phyloP scores from a whole-genome alignment of 129 eudicot genomes.

The Lonicera japonica region DNA sequence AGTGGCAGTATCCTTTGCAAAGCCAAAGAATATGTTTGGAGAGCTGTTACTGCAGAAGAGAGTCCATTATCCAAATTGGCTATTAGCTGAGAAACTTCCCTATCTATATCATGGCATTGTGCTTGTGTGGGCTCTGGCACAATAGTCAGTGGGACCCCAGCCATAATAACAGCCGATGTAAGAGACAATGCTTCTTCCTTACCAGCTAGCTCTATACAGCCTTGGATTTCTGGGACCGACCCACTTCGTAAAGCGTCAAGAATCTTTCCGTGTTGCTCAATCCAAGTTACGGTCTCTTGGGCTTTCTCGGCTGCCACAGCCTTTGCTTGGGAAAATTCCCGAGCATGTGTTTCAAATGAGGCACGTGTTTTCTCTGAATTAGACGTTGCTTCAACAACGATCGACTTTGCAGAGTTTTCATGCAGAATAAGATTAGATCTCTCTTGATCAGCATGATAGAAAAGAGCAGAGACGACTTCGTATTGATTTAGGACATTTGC shows the following conservation, averaged over 20 bases:
- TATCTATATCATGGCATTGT: constrained; percentile 86
- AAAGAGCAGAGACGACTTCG: constrained; percentile 61
- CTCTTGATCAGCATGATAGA: constrained; percentile 72
- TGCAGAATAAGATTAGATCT: constrained; percentile 58
- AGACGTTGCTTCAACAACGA: constrained; percentile 67
- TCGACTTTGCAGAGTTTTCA: constrained; percentile 82
- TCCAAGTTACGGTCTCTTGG: constrained; percentile 75
- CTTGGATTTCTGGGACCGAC: constrained; percentile 57
- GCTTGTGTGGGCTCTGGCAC: constrained; percentile 99
- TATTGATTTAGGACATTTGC: constrained; percentile 62
- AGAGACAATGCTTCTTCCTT: constrained; percentile 69
- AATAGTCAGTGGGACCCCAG: constrained; percentile 91
- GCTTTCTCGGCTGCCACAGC: constrained; percentile 65
- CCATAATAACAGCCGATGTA: constrained; percentile 75
- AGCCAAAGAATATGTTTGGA: constrained; percentile 82
- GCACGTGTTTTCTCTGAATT: constrained; percentile 58
- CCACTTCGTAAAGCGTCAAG: constrained; percentile 86
- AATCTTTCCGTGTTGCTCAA: constrained; percentile 81
- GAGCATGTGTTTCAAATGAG: constrained; percentile 65
- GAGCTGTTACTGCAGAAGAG: constrained; percentile 61
- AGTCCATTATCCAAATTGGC: constrained; percentile 70
- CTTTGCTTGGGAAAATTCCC: constrained; percentile 74
- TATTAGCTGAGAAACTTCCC: constrained; percentile 69
- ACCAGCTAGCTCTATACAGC: constrained; percentile 42
- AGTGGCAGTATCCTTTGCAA: constrained; percentile 82